Conservation (phyloP, 2,329 filamentous ascomycete species). For the Fusarium xylarioides region DNA sequence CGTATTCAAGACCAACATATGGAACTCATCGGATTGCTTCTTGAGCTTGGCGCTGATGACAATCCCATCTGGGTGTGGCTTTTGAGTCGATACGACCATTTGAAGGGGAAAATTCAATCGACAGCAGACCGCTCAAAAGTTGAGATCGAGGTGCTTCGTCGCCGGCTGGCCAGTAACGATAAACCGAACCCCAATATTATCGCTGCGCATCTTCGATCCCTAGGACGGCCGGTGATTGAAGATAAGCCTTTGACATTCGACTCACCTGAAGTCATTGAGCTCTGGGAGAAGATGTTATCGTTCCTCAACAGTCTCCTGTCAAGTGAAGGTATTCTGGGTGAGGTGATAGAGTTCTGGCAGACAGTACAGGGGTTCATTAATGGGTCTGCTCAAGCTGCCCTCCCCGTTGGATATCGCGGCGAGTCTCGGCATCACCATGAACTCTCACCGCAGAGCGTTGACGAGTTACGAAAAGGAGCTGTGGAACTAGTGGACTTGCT, state of each 20-base stretch:
- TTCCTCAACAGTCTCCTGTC: constrained; percentile 81
- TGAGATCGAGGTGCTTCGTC: constrained; percentile 89
- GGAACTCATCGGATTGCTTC: constrained; percentile 85
- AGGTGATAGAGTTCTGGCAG: constrained; percentile 94
- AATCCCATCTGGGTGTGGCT: constrained; percentile 98
- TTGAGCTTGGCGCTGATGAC: constrained; percentile 95
- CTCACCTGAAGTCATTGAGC: constrained; percentile 79
- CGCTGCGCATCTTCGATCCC: constrained; percentile 78
- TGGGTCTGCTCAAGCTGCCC: constrained; percentile 79
- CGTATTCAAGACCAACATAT: constrained; percentile 83
- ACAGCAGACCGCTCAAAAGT: constrained; percentile 87
- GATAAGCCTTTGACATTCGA: constrained; percentile 75
- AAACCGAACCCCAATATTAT: constrained; percentile 75
- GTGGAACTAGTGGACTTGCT: constrained; percentile 86
- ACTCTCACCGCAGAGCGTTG: constrained; percentile 74
- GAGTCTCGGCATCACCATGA: constrained; percentile 84
- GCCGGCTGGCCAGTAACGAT: constrained; percentile 78
- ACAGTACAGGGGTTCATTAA: constrained; percentile 89
- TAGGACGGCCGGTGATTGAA: constrained; percentile 72
- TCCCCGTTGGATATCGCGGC: constrained; percentile 84
- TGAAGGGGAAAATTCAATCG: constrained; percentile 84
- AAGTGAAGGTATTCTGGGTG: constrained; percentile 81
- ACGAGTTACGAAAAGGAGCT: constrained; percentile 78
- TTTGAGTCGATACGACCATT: constrained; percentile 84
- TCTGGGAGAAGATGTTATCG: constrained; percentile 88